Conservation (phyloP, 352 stramenopile genomes). For the Pythium monospermum region DNA sequence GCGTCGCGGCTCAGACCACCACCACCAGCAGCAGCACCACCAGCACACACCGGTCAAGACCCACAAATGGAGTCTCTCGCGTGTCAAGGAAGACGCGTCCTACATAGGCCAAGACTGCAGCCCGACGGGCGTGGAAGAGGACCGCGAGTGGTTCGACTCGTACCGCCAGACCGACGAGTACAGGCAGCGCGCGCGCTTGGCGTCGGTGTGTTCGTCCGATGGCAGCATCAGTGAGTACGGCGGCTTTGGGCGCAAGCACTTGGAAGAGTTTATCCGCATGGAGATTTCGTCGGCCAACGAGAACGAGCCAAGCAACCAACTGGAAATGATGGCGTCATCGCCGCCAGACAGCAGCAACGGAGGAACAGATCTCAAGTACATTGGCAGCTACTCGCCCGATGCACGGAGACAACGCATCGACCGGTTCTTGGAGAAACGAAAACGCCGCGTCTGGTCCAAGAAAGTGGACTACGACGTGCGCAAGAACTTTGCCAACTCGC, state of each 20-base stretch:
- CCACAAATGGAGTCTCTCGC: slow-evolving; percentile 54
- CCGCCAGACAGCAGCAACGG: slow-evolving; percentile 16
- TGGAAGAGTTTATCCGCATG: slow-evolving; percentile 80
- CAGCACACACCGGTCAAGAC: too few species aligned
- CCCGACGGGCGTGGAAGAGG: slow-evolving; percentile 64
- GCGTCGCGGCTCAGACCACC: slow-evolving; percentile 23
- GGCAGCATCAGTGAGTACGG: slow-evolving; percentile 60
- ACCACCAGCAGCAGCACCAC: too few species aligned
- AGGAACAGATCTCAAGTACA: too few species aligned
- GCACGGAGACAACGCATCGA: slow-evolving; percentile 82
- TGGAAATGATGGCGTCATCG: slow-evolving; percentile 3
- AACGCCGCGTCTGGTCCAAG: slow-evolving; percentile 93
- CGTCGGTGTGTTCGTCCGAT: slow-evolving; percentile 74
- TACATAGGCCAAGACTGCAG: slow-evolving; percentile 56
- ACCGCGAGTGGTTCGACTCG: slow-evolving; percentile 51
- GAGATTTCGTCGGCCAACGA: slow-evolving; percentile 69
- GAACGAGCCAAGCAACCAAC: slow-evolving; percentile 32
- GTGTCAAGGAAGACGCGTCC: slow-evolving; percentile 57
- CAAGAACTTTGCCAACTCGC: slow-evolving; percentile 99
- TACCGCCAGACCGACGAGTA: slow-evolving; percentile 62
- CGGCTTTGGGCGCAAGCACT: slow-evolving; percentile 58
- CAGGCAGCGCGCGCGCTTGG: slow-evolving; percentile 58
- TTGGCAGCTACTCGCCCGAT: slow-evolving; percentile 87
- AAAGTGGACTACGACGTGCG: slow-evolving; percentile 98
- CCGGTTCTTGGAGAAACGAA: slow-evolving; percentile 90